These are phyloP conservation scores for Meyerozyma athensensis DNA, from an alignment of 1,139 yeast genomes.

Conservation along the genomic window DNA sequence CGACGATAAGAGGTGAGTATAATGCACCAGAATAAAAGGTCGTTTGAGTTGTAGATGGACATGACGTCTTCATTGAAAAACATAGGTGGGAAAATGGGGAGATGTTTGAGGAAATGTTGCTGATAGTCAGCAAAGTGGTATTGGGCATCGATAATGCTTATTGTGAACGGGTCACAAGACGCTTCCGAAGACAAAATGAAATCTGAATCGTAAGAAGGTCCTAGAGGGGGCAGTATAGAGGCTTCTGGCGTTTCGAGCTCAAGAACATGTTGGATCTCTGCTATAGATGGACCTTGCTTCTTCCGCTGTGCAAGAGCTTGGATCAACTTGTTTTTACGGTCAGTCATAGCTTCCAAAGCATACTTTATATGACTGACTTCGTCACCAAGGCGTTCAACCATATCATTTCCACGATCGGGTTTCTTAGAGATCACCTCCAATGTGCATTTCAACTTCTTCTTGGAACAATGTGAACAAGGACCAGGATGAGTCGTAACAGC, in stretches of 20 bases:
- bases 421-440: slow-evolving; percentile 27
- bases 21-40: slow-evolving; percentile 41
- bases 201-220: slow-evolving; percentile 9
- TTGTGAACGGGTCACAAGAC: slow-evolving; percentile 17
- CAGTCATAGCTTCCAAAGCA: slow-evolving; percentile 24
- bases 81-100: slow-evolving; percentile 40
- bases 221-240: slow-evolving; percentile 10
- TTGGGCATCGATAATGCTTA: slow-evolving; percentile 26
- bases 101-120: slow-evolving; percentile 27
- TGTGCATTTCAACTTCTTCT: slow-evolving; percentile 47
- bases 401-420: slow-evolving; percentile 27
- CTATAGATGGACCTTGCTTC: slow-evolving; percentile 7
- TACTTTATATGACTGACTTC: slow-evolving; percentile 27
- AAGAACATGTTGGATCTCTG: slow-evolving; percentile 3
- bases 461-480: slow-evolving; percentile 55
- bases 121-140: slow-evolving; percentile 28
- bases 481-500: slow-evolving; percentile 46
- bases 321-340: slow-evolving; percentile 23
- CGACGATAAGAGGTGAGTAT: slow-evolving; percentile 29
- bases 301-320: slow-evolving; percentile 17
- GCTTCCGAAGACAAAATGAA: slow-evolving; percentile 17
- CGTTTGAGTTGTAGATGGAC: slow-evolving; percentile 27
- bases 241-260: slow-evolving; percentile 4
- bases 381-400: slow-evolving; percentile 26
- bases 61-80: slow-evolving; percentile 25